Evolutionary conservation across 768 basidiomycete species (phyloP).

Genomic region (Ramaria rubella): DNA sequence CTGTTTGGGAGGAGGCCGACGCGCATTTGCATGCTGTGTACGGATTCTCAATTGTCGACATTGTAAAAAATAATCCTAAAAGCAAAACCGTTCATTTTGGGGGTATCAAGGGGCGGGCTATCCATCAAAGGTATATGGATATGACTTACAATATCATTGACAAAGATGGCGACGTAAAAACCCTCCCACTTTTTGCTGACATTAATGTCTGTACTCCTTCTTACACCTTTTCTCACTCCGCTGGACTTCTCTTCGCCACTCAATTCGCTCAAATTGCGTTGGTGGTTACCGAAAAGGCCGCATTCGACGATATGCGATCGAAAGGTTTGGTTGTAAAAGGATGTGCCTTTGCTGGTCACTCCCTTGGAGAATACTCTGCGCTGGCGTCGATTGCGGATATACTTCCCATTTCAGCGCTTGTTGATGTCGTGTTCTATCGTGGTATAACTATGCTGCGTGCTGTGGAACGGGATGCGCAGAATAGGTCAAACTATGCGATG

Average conservation of each 20-base stretch:
- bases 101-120: conserved; percentile 97
- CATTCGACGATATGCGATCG: conserved; percentile 95
- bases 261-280: conserved; percentile 99
- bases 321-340: conserved; percentile 92
- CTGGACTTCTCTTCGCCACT: conserved; percentile 92
- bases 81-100: conserved; percentile 98
- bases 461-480: conserved; percentile 89
- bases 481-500: conserved; percentile 97
- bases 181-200: conserved; percentile 91
- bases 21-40: conserved; percentile 89
- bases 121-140: conserved; percentile 98
- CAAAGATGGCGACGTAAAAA: conserved; percentile 93
- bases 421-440: conserved; percentile 98
- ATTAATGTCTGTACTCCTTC: conserved; percentile 91
- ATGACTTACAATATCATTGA: conserved; percentile 98
- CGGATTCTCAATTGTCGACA: conserved; percentile 97
- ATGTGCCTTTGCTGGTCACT: conserved; percentile 96
- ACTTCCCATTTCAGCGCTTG: conserved; percentile 87
- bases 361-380: conserved; percentile 97
- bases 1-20: conserved; percentile 97
- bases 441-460: conserved; percentile 99
- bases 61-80: conserved; percentile 99
- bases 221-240: conserved; percentile 97
- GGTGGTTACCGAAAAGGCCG: conserved; percentile 96
- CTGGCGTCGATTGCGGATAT: conserved; percentile 97